Percentiles rank a stretch among this genome's conserved stretches.
phyloP scores from a whole-genome alignment of 2,329 filamentous ascomycete species.

The Beauveria medogensis region DNA sequence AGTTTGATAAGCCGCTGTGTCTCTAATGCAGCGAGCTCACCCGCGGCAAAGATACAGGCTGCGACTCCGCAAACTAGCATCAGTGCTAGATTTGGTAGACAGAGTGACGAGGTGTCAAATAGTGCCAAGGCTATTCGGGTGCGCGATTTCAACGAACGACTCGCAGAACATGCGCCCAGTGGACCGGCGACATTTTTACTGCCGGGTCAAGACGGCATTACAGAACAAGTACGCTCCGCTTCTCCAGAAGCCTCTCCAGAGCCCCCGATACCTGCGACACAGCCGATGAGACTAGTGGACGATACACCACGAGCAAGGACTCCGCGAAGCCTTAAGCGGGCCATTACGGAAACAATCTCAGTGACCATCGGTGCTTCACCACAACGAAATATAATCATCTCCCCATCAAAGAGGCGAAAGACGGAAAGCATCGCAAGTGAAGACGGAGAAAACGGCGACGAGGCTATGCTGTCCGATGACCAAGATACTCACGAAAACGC shows the following conservation, averaged over 20 bases:
- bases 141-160: conserved; percentile 28
- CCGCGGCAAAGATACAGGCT: background rate
- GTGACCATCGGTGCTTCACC: conserved; percentile 8
- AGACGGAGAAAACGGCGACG: background rate
- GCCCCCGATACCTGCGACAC: conserved; percentile 15
- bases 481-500: background rate
- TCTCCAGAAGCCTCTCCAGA: conserved; percentile 9
- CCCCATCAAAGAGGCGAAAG: conserved; percentile 2
- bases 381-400: background rate
- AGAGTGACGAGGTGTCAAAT: background rate
- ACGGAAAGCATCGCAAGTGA: conserved; percentile 8
- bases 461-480: background rate
- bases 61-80: conserved; percentile 14
- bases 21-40: conserved; percentile 16
- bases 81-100: conserved; percentile 10
- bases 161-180: conserved; percentile 19
- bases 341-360: background rate
- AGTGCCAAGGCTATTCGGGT: conserved; percentile 19
- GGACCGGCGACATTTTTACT: too few species aligned
- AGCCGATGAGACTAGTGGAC: conserved; percentile 3
- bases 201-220: background rate
- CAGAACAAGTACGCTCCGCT: background rate
- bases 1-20: conserved; percentile 39
- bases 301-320: conserved; percentile 4
- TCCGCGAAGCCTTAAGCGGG: conserved; percentile 5